Base-by-base conservation (phyloP, 192 early-diverging fungal genomes). In the Rhizoclosmatium sp. region DNA sequence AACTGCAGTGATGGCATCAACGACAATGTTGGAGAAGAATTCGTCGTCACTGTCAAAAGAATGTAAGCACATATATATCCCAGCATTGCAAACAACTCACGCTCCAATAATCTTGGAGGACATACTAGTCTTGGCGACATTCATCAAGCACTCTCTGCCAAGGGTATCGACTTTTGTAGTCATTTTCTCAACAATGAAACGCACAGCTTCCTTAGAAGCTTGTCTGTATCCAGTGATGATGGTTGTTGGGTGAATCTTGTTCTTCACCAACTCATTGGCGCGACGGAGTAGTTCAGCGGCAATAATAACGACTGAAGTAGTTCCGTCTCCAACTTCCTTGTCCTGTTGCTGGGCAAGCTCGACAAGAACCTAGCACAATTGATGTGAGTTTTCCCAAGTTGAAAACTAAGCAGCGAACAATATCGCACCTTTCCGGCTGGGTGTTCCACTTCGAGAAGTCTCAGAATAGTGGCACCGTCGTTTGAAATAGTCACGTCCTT, bases 271-370 rank as follows among this genome's bases (percentile, higher is more conserved):
- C 71, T 99, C 98, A 82, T 98, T 98, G 45, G 96, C 98, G 68
- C 97, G 91, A 60, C 92, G 89, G 82, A 99, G 89, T 45, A 99
- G 89, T 85, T 99, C 98, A 4, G 98, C 95, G 2, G 98, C 98
- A 80, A 99, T 96, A 71, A 99, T 97, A 9, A 99, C 98, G 16
- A 99, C 98, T 2, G 97, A 99, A 1, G 98, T 99, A 3, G 98
- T 99, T 14, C 98, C 98, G 84, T 99, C 98, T 59, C 98, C 98
- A 1, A 99, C 98, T 85, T 99, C 98, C 75, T 96, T 96, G 87
- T 99, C 98, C 87, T 99, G 98, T 85, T 98, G 98, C 83, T 99
- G 96, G 48, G 98, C 96, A 44, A 99, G 92, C 86, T 99, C 97
- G 14, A 99, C 97, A 40, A 99, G 84, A 41, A 99, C 94, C 60